These are phyloP conservation scores for Ephemerocybe angulata DNA, from an alignment of 768 basidiomycete species.

Conservation along the genomic window DNA sequence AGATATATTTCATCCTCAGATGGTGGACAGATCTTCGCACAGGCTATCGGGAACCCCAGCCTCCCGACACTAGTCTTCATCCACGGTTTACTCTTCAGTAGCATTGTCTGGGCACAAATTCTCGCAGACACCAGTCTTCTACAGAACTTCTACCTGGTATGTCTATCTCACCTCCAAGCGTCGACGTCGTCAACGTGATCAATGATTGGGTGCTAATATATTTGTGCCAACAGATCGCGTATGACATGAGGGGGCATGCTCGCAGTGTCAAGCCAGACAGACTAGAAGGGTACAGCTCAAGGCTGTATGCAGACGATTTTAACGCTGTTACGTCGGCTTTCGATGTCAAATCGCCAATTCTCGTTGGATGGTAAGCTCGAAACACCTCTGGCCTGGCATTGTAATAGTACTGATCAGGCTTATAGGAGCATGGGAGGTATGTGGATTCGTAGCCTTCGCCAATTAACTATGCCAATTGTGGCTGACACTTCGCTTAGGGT, in stretches of 20 bases:
- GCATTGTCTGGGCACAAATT: conserved; percentile 34
- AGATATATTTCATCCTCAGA: no score
- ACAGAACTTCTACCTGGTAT: conserved; percentile 25
- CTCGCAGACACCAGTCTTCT: conserved; percentile 27
- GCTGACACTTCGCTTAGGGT: not conserved
- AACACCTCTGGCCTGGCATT: not conserved
- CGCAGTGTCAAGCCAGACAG: conserved; percentile 29
- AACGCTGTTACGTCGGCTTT: conserved; percentile 28
- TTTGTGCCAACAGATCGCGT: conserved; percentile 10
- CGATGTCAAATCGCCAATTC: conserved; percentile 12
- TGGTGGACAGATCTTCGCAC: no score
- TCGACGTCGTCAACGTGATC: not conserved
- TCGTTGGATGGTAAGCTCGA: not conserved
- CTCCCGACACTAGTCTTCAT: no score
- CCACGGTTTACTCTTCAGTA: no score
- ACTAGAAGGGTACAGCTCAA: conserved; percentile 23
- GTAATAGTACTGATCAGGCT: not conserved
- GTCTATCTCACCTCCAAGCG: not conserved
- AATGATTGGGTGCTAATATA: no score
- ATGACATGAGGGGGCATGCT: conserved; percentile 33
- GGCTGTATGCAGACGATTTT: conserved; percentile 31
- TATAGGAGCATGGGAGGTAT: conserved; percentile 29
- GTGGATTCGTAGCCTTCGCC: conserved; percentile 1
- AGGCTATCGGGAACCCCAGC: no score
- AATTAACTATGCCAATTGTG: not conserved